Conservation (phyloP, 352 stramenopile species). For the Aphanomyces euteiches region DNA sequence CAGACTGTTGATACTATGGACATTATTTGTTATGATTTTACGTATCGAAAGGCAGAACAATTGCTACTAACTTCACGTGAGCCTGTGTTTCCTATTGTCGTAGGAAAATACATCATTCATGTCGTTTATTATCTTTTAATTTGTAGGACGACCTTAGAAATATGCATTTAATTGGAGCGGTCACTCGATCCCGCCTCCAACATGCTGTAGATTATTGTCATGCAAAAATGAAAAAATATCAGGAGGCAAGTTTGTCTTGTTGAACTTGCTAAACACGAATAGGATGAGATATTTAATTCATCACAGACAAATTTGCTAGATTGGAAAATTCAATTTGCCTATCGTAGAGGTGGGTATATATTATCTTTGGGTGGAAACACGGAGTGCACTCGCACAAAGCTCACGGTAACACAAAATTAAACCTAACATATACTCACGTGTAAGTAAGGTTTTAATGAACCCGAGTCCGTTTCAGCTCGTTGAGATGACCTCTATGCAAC, state of each 20-base stretch:
- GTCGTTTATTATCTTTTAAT: not conserved
- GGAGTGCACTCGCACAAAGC: conserved; percentile 51
- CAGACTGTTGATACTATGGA: conserved; percentile 58
- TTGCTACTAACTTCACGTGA: conserved; percentile 53
- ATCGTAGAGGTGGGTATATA: conserved; percentile 61
- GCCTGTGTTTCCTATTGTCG: conserved; percentile 73
- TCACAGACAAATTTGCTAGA: conserved; percentile 38
- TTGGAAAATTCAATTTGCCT: conserved; percentile 63
- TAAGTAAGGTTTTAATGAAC: conserved; percentile 49
- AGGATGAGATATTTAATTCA: conserved; percentile 13
- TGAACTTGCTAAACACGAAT: not conserved
- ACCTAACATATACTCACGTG: not conserved
- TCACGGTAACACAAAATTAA: conserved; percentile 39
- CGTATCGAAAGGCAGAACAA: conserved; percentile 52
- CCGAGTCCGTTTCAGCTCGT: conserved; percentile 78
- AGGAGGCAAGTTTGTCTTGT: not conserved
- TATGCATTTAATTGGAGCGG: conserved; percentile 47
- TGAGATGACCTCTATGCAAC: conserved; percentile 80
- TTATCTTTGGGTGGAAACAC: conserved; percentile 74
- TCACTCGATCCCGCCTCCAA: conserved; percentile 52
- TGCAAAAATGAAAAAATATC: not conserved
- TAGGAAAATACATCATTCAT: conserved; percentile 1
- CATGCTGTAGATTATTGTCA: conserved; percentile 54
- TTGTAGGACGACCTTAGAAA: conserved; percentile 12
- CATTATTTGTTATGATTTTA: conserved; percentile 62